Percentiles rank a stretch among this genome's conserved stretches.
Conservation (phyloP, 169 alveolate species). For the Plasmodium falciparum region DNA sequence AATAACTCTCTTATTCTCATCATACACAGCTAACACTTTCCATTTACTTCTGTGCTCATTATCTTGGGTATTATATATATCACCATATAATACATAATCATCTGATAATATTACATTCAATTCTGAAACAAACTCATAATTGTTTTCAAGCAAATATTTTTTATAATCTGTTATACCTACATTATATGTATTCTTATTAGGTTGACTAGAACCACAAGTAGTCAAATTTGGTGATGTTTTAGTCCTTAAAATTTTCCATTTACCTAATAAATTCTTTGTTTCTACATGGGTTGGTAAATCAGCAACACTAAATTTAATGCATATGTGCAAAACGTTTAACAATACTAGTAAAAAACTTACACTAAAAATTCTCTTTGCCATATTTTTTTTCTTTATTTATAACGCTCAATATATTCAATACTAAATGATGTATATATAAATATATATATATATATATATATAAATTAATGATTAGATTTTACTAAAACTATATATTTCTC, state of each 20-base stretch:
- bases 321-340: slow-evolving; percentile 12
- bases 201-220: slow-evolving; percentile 75
- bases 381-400: slow-evolving; percentile 3
- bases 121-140: slow-evolving; percentile 37
- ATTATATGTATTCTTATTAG: slow-evolving; percentile 45
- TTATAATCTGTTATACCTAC: slow-evolving; percentile 61
- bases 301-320: slow-evolving; percentile 13
- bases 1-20: slow-evolving; percentile 43
- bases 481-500: too few relatives aligned
- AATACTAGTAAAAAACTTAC: slow-evolving; percentile 17
- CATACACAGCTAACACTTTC: slow-evolving; percentile 72
- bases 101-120: slow-evolving; percentile 46
- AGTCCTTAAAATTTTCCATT: slow-evolving; percentile 55
- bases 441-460: too few relatives aligned
- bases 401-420: neutral
- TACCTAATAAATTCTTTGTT: slow-evolving; percentile 48
- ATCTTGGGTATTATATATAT: slow-evolving; percentile 31
- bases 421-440: too few relatives aligned
- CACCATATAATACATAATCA: slow-evolving; percentile 65
- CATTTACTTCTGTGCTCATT: slow-evolving; percentile 74
- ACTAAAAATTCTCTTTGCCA: slow-evolving; percentile 4
- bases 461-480: too few relatives aligned
- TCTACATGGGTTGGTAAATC: slow-evolving; percentile 71
- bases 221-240: slow-evolving; percentile 24
- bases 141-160: slow-evolving; percentile 12